These are phyloP conservation scores for Begonia fuchsioides DNA, from an alignment of 306 rosid species.

Conservation along the genomic window DNA sequence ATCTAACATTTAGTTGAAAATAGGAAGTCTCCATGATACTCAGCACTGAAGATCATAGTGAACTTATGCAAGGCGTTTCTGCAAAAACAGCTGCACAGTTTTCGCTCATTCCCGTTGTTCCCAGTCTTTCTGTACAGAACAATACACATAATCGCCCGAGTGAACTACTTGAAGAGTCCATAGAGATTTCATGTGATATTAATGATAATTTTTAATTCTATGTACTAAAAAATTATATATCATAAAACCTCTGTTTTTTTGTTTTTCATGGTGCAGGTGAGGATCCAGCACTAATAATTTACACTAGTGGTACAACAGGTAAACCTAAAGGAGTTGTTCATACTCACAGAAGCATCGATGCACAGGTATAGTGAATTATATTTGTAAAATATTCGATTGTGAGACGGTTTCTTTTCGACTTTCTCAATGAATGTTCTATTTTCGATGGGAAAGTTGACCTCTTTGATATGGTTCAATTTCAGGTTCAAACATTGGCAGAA, in stretches of 20 bases:
- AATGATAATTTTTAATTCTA: constrained; percentile 8
- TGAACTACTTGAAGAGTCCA: constrained; percentile 17
- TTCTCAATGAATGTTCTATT: too few species aligned
- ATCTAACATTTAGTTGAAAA: constrained; percentile 14
- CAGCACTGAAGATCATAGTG: constrained; percentile 74
- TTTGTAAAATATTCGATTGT: not conserved
- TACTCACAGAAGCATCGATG: constrained; percentile 63
- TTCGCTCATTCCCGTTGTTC: constrained; percentile 64
- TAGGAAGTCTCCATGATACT: constrained; percentile 71
- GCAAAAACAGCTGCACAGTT: constrained; percentile 47
- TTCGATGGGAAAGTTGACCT: constrained; percentile 3
- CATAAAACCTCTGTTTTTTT: constrained; percentile 11
- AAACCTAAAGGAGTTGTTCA: constrained; percentile 98
- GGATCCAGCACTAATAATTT: constrained; percentile 75
- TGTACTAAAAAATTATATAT: not conserved
- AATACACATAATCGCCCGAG: constrained; percentile 25
- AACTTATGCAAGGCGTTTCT: constrained; percentile 62
- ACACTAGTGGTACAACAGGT: constrained; percentile 96
- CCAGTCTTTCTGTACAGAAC: constrained; percentile 22
- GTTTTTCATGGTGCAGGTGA: constrained; percentile 42
- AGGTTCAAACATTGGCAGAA: constrained; percentile 74
- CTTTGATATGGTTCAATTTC: constrained; percentile 22
- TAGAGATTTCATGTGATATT: constrained; percentile 36
- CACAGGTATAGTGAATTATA: constrained; percentile 47
- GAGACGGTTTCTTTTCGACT: too few species aligned